A percentile compares a stretch with the other conserved stretches of the same genome.
Evolutionary conservation across 345 rosid genomes (phyloP).

Genomic region (Stellera chamaejasme): DNA sequence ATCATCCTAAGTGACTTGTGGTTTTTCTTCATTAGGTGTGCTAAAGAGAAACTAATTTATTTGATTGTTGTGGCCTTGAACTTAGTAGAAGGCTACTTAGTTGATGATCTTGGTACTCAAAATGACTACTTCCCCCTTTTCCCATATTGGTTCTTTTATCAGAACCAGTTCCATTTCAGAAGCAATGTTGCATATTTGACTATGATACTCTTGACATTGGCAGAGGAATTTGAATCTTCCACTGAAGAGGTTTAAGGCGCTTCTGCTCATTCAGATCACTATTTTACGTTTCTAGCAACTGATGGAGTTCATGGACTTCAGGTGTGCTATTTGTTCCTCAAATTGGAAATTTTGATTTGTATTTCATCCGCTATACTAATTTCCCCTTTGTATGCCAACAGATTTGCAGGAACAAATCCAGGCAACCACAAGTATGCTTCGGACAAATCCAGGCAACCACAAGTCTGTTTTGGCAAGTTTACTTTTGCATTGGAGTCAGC

Average conservation of each 20-base stretch:
- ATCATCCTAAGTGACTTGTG: no score
- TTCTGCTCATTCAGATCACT: conserved; percentile 74
- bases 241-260: conserved; percentile 54
- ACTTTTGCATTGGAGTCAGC: background rate
- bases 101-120: no score
- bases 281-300: conserved; percentile 60
- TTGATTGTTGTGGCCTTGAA: no score
- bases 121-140: no score
- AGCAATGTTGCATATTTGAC: background rate
- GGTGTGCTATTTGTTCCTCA: conserved; percentile 22
- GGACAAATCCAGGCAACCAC: conserved; percentile 87
- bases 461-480: conserved; percentile 58
- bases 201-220: background rate
- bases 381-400: conserved; percentile 16
- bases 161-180: background rate
- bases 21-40: no score
- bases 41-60: no score
- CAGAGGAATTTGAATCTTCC: conserved; percentile 35
- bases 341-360: background rate
- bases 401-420: conserved; percentile 69
- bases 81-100: no score
- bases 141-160: background rate
- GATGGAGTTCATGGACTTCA: conserved; percentile 91
- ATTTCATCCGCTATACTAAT: background rate
- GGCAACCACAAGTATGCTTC: conserved; percentile 46